Percentiles rank a stretch among this genome's conserved stretches.
Evolutionary conservation across 2,329 filamentous ascomycete species (phyloP).

Genomic region (Emergomyces pasteurianus): DNA sequence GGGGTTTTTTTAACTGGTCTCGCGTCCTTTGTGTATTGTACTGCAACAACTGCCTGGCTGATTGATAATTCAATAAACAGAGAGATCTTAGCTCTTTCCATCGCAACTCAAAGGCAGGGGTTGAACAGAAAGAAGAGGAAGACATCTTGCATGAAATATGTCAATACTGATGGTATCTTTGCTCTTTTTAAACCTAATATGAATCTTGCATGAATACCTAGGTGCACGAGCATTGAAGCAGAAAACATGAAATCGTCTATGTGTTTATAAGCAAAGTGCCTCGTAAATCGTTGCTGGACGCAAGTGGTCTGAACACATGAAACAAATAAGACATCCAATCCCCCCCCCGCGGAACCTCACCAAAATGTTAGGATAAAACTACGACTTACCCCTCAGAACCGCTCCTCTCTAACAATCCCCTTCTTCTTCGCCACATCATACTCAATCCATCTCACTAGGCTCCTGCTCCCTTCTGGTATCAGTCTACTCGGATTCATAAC

Average conservation of each 20-base stretch:
- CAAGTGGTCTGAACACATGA: neutral
- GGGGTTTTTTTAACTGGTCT: neutral
- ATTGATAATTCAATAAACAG: neutral
- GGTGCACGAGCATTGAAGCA: neutral
- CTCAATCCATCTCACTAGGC: conserved; percentile 72
- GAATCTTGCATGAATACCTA: neutral
- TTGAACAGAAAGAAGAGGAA: too few species aligned
- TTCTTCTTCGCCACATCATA: conserved; percentile 56
- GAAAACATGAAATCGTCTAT: neutral
- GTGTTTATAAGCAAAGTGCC: neutral
- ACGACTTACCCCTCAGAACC: conserved; percentile 32
- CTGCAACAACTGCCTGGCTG: neutral
- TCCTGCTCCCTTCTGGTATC: conserved; percentile 55
- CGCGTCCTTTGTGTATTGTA: neutral
- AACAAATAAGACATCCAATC: neutral
- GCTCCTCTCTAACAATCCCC: conserved; percentile 52
- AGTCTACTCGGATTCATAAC: conserved; percentile 85
- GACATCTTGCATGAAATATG: too few species aligned
- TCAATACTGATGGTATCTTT: neutral
- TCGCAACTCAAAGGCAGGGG: too few species aligned
- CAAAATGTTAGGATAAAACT: neutral
- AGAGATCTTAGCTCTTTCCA: neutral
- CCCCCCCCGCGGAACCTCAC: neutral
- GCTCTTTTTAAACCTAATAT: neutral
- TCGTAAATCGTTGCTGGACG: neutral